Conservation (phyloP, 495 filamentous ascomycete species). For the Cenococcum geophilum region DNA sequence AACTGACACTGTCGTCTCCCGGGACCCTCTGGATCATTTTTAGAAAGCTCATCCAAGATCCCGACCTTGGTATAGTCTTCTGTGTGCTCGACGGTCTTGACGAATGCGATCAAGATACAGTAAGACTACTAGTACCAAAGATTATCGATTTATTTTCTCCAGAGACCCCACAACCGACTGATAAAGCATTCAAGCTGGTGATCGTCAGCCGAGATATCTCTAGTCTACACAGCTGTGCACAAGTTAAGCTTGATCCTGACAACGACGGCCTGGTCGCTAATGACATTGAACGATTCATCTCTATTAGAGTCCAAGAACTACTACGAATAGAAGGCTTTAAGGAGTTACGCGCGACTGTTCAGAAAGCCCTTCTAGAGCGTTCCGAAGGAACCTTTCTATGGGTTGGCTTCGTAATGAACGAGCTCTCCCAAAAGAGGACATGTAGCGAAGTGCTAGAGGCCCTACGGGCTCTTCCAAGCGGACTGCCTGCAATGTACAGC, state of each 20-base stretch:
- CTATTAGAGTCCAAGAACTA: background rate
- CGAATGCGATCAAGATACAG: conserved; percentile 44
- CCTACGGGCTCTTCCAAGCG: background rate
- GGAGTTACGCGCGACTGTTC: conserved; percentile 10
- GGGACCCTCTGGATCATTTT: background rate
- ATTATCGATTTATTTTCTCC: conserved; percentile 13
- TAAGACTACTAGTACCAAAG: conserved; percentile 36
- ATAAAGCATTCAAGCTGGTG: background rate
- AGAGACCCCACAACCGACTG: background rate
- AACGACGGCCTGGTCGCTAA: background rate
- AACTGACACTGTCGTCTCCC: background rate
- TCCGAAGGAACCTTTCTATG: conserved; percentile 46
- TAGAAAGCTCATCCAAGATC: conserved; percentile 32
- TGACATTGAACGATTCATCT: background rate
- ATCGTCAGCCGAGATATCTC: background rate
- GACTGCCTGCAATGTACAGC: background rate
- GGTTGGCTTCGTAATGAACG: conserved; percentile 43
- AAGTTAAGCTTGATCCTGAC: background rate
- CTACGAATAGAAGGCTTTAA: background rate
- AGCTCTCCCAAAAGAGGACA: conserved; percentile 30
- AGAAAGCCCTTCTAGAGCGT: conserved; percentile 33
- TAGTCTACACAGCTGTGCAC: background rate
- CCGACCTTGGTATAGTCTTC: conserved; percentile 28
- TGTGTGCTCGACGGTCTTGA: conserved; percentile 46
- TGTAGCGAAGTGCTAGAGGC: background rate